Conservation (phyloP, 2,329 filamentous ascomycete genomes). For the Colletotrichum spaethianum region DNA sequence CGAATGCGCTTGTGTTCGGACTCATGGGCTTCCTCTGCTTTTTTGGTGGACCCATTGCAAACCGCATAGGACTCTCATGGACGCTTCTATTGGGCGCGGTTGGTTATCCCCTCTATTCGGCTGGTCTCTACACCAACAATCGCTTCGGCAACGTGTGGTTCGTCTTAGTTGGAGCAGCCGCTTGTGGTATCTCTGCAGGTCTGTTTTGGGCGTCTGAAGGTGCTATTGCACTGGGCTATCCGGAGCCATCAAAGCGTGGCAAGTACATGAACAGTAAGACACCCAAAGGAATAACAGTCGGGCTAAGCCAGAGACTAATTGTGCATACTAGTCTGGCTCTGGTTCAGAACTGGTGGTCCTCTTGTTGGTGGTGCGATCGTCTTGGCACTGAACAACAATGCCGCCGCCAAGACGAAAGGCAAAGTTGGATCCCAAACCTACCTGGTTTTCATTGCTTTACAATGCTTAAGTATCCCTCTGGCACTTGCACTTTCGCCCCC, state of each 20-base stretch:
- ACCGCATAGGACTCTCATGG: constrained; percentile 62
- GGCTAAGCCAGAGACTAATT: background rate
- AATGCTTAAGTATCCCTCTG: constrained; percentile 47
- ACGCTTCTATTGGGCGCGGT: constrained; percentile 61
- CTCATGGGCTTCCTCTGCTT: constrained; percentile 62
- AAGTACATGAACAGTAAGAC: constrained; percentile 52
- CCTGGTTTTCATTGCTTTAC: constrained; percentile 48
- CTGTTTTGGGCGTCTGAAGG: constrained; percentile 67
- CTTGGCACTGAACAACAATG: constrained; percentile 56
- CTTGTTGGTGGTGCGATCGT: constrained; percentile 62
- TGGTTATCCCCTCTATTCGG: constrained; percentile 63
- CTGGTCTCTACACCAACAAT: constrained; percentile 65
- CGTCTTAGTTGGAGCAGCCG: constrained; percentile 62
- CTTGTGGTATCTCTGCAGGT: constrained; percentile 63
- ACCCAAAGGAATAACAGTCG: no score
- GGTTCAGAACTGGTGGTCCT: constrained; percentile 65
- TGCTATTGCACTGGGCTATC: constrained; percentile 64
- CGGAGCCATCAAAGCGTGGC: constrained; percentile 61
- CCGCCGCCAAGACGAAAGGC: constrained; percentile 43
- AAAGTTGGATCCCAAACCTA: constrained; percentile 47
- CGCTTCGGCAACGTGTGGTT: constrained; percentile 66
- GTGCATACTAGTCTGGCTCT: constrained; percentile 47
- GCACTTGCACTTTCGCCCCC: constrained; percentile 47
- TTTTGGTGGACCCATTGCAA: constrained; percentile 63
- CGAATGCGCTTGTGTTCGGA: constrained; percentile 65